Percentiles rank a stretch among this genome's conserved stretches.
Evolutionary conservation across 192 early-diverging fungal species (phyloP).

Genomic region (Linnemannia hyalina): DNA sequence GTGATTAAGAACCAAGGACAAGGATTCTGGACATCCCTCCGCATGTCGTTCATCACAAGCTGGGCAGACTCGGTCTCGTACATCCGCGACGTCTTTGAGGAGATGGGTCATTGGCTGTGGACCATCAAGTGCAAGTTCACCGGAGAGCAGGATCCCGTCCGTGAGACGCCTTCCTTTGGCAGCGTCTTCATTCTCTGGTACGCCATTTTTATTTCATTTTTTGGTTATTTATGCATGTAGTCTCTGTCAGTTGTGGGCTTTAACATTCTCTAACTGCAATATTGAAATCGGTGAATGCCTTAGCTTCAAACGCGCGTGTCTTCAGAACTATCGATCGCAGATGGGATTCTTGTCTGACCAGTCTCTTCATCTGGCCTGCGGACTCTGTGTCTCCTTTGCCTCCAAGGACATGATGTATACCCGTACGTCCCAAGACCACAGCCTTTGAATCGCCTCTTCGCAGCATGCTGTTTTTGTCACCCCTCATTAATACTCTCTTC

Average conservation of each 20-base stretch:
- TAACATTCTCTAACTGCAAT: neutral
- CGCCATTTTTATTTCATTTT: neutral
- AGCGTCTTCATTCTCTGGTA: constrained; percentile 48
- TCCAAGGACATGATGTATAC: constrained; percentile 62
- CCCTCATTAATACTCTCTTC: neutral
- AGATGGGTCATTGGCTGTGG: constrained; percentile 45
- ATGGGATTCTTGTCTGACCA: constrained; percentile 62
- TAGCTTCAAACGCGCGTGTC: constrained; percentile 57
- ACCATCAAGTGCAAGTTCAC: constrained; percentile 47
- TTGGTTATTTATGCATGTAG: neutral
- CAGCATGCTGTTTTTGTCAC: neutral
- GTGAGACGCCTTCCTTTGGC: constrained; percentile 59
- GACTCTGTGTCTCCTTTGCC: constrained; percentile 64
- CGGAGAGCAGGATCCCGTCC: constrained; percentile 49
- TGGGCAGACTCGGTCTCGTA: constrained; percentile 36
- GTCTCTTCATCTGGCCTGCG: constrained; percentile 66
- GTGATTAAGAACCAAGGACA: neutral
- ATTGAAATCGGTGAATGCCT: constrained; percentile 15
- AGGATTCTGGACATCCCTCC: constrained; percentile 22
- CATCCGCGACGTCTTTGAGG: constrained; percentile 24
- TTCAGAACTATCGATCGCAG: constrained; percentile 65
- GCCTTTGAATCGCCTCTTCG: no score
- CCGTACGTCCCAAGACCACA: constrained; percentile 50
- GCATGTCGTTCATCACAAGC: constrained; percentile 30
- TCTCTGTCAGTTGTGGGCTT: no score